These are phyloP conservation scores for Trapa incisa DNA, from an alignment of 345 rosid genomes.

Conservation along the genomic window DNA sequence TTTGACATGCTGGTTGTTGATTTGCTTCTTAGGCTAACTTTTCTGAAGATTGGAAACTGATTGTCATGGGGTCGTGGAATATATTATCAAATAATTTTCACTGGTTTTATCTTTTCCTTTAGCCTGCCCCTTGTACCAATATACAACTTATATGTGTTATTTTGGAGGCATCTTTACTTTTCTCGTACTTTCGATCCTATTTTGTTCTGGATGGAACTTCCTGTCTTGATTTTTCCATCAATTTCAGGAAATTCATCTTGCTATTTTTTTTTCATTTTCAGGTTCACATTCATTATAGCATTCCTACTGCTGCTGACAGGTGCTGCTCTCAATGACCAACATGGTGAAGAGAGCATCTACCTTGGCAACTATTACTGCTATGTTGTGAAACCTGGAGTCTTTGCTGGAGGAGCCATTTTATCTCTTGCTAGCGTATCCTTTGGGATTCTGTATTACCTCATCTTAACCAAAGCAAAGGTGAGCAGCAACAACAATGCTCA, in stretches of 20 bases:
- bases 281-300: constrained; percentile 74
- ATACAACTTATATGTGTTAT: neutral
- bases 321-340: constrained; percentile 64
- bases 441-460: constrained; percentile 59
- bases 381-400: constrained; percentile 74
- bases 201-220: neutral
- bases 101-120: neutral
- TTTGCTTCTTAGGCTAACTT: too few relatives aligned
- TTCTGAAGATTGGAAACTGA: too few relatives aligned
- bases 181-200: neutral
- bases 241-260: constrained; percentile 58
- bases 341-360: constrained; percentile 33
- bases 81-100: neutral
- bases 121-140: neutral
- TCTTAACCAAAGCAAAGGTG: constrained; percentile 33
- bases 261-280: constrained; percentile 24
- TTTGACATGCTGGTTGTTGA: neutral
- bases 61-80: too few relatives aligned
- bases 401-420: constrained; percentile 57
- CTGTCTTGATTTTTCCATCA: neutral
- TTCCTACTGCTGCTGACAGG: constrained; percentile 70
- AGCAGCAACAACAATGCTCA: neutral
- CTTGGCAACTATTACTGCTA: constrained; percentile 50
- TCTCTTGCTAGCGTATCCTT: constrained; percentile 44
- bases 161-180: neutral